Conservation (phyloP, 306 rosid genomes). For the Prunus mongolica region DNA sequence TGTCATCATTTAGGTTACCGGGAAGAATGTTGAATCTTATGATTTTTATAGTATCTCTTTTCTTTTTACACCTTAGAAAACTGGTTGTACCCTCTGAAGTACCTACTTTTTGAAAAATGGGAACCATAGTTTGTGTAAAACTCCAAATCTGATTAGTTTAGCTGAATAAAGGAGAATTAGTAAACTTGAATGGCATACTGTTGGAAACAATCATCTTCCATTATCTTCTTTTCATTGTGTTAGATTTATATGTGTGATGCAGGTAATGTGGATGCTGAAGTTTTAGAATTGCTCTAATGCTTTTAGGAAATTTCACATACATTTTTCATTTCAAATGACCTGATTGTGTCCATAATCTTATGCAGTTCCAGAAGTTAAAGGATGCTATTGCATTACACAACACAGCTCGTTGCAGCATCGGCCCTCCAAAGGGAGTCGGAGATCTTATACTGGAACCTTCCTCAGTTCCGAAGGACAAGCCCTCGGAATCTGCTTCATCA, state of each 20-base stretch:
- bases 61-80: background rate
- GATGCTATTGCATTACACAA: conserved; percentile 82
- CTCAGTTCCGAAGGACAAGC: conserved; percentile 45
- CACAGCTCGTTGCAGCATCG: conserved; percentile 98
- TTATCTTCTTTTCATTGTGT: background rate
- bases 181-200: background rate
- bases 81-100: background rate
- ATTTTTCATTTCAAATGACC: conserved; percentile 2
- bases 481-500: conserved; percentile 48
- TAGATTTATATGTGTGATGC: background rate
- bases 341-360: background rate
- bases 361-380: conserved; percentile 95
- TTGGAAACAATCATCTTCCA: background rate
- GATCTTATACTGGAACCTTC: conserved; percentile 54
- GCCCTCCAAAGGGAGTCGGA: conserved; percentile 74
- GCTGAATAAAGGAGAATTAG: background rate
- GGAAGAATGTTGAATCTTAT: background rate
- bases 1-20: background rate
- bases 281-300: background rate
- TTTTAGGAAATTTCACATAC: background rate
- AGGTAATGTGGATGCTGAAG: background rate
- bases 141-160: background rate
- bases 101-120: background rate
- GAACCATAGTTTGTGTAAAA: background rate
- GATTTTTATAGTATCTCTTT: background rate